Percentiles rank a stretch among this genome's conserved stretches.
Evolutionary conservation across 495 filamentous ascomycete genomes (phyloP).

Genomic region (Daldinia caldariorum): DNA sequence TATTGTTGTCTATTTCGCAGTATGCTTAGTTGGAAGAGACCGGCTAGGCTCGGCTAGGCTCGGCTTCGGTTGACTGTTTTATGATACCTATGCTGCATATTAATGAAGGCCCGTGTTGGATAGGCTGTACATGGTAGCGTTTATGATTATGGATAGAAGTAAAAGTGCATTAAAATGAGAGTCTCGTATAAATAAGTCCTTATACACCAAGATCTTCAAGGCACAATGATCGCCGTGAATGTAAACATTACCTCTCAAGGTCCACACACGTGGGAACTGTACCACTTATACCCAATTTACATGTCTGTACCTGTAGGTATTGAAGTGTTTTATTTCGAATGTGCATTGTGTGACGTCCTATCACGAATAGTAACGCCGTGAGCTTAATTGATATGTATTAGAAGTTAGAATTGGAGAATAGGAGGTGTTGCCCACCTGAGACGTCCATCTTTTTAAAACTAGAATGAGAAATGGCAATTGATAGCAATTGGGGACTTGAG

Average conservation of each 20-base stretch:
- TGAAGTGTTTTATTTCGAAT: background rate
- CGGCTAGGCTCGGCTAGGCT: background rate
- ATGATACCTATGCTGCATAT: constrained; percentile 11
- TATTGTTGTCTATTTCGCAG: background rate
- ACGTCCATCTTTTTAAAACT: background rate
- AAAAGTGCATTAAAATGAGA: constrained; percentile 9
- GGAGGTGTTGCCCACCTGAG: background rate
- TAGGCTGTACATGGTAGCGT: background rate
- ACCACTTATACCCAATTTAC: background rate
- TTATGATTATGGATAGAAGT: constrained; percentile 27
- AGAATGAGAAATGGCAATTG: background rate
- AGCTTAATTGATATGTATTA: background rate
- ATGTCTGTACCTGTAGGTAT: background rate
- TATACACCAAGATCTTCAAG: background rate
- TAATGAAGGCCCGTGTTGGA: background rate
- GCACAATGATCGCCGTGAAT: background rate
- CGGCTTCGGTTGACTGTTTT: background rate
- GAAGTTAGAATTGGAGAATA: background rate
- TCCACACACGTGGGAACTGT: background rate
- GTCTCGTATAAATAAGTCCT: constrained; percentile 19
- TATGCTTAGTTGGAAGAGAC: background rate
- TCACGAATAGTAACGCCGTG: background rate
- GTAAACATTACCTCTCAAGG: background rate
- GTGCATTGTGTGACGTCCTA: background rate
- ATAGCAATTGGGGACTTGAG: background rate